Base-by-base conservation (phyloP, 2,329 filamentous ascomycete species). In the Capronia epimyces region DNA sequence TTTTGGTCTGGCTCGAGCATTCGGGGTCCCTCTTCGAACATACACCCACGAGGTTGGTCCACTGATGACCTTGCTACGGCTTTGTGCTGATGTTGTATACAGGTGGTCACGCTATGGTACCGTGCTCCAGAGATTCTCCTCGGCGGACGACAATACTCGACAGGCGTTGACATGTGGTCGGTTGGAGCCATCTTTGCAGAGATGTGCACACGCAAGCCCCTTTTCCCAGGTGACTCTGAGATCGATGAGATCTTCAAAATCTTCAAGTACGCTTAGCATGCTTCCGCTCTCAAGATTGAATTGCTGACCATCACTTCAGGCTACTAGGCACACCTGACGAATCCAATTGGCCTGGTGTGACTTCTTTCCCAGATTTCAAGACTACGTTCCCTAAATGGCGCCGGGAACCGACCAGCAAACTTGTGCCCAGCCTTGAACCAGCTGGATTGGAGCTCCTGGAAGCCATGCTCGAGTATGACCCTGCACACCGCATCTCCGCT, bases 171-270 rank as follows among this genome's bases (percentile, higher is more conserved):
- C 65, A 95, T 95, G 87, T 95, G 89, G 89, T 93, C 87, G 25
- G 84, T 90, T 43, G 89, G 89, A 56, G 93, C 89, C 69, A 95
- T 95, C 69, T 95, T 95, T 68, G 89, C 90, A 8, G 89, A 95
- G 71, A 95, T 95, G 90, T 94, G 88, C 71, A 95, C 89, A 1
- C 82, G 88, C 64, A 95, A 94, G 72, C 89, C 89, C 3, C 76
- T 95, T 37, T 95, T 95, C 75, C 89, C 89, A 10, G 89, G 89
- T 52, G 89, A 95, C 67, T 93, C 87, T 3, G 88, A 94, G 67
- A 94, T 94, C 70, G 88, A 94, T 65, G 88, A 94, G 70, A 94
- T 94, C 65, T 94, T 94, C 78, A 93, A 91, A 74, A 94, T 85
- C 67, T 95, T 95, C 83, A 81, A 84, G 87, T 89, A 74, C 25